Evolutionary conservation across 495 filamentous ascomycete species (phyloP).

Genomic region (Neurospora sp.): DNA sequence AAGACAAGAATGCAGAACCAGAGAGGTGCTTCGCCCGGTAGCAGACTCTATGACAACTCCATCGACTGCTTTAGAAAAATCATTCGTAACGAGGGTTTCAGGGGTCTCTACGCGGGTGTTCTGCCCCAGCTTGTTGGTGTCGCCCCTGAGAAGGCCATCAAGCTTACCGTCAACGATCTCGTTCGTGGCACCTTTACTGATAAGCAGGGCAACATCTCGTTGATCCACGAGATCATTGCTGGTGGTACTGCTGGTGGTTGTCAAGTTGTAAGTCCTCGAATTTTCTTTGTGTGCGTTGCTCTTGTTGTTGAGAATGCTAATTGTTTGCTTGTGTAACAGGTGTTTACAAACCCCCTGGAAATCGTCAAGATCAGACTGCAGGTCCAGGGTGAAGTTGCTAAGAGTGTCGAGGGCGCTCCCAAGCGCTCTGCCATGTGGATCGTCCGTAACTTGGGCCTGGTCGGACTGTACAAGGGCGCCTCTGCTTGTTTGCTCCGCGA

Average conservation of each 20-base stretch:
- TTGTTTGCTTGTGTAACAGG: slow-evolving; percentile 33
- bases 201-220: slow-evolving; percentile 64
- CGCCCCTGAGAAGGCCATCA: slow-evolving; percentile 97
- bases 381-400: slow-evolving; percentile 91
- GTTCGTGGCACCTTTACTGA: slow-evolving; percentile 70
- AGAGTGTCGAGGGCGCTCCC: slow-evolving; percentile 71
- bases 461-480: slow-evolving; percentile 96
- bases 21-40: slow-evolving; percentile 65
- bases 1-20: slow-evolving; percentile 99
- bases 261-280: slow-evolving; percentile 70
- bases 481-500: slow-evolving; percentile 90
- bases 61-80: slow-evolving; percentile 89
- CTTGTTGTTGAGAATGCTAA: slow-evolving; percentile 5
- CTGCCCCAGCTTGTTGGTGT: slow-evolving; percentile 93
- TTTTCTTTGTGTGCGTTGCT: not conserved
- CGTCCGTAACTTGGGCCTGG: slow-evolving; percentile 85
- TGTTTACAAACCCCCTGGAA: slow-evolving; percentile 95
- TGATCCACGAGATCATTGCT: slow-evolving; percentile 65
- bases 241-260: slow-evolving; percentile 88
- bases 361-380: slow-evolving; percentile 99
- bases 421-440: slow-evolving; percentile 96
- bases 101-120: slow-evolving; percentile 86
- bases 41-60: slow-evolving; percentile 91
- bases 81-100: slow-evolving; percentile 81
- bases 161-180: slow-evolving; percentile 94